These are phyloP conservation scores for Teratosphaeria destructans DNA, from an alignment of 2,329 filamentous ascomycete species.

Conservation along the genomic window DNA sequence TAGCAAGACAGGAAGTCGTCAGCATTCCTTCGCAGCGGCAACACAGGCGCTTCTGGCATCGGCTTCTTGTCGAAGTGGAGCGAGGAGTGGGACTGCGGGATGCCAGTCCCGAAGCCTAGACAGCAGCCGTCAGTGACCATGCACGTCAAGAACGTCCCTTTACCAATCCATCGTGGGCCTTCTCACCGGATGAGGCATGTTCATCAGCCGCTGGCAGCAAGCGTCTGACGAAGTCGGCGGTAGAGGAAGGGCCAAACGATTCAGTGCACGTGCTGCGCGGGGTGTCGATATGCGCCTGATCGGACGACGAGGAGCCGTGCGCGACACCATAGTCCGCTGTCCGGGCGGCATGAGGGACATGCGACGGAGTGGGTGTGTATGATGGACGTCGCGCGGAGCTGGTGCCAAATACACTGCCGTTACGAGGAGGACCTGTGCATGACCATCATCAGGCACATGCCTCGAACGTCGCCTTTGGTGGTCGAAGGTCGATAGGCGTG, in stretches of 20 bases:
- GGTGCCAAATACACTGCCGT: not conserved
- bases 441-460: not conserved
- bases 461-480: not conserved
- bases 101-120: not conserved
- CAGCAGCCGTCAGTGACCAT: not conserved
- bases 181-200: not conserved
- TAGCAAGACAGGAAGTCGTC: slow-evolving; percentile 18
- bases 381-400: not conserved
- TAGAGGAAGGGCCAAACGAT: not conserved
- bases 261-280: not conserved
- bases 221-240: not conserved
- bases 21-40: slow-evolving; percentile 11
- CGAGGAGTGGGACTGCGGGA: slow-evolving; percentile 7
- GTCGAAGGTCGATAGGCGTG: not conserved
- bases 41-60: not conserved
- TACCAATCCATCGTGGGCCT: no score
- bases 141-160: not conserved
- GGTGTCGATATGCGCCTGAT: not conserved
- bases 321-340: not conserved
- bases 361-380: not conserved
- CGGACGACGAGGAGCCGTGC: not conserved
- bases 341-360: not conserved
- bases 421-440: not conserved
- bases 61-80: slow-evolving; percentile 9
- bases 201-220: not conserved